phyloP scores from a whole-genome alignment of 345 rosid species.

The Salix udensis region DNA sequence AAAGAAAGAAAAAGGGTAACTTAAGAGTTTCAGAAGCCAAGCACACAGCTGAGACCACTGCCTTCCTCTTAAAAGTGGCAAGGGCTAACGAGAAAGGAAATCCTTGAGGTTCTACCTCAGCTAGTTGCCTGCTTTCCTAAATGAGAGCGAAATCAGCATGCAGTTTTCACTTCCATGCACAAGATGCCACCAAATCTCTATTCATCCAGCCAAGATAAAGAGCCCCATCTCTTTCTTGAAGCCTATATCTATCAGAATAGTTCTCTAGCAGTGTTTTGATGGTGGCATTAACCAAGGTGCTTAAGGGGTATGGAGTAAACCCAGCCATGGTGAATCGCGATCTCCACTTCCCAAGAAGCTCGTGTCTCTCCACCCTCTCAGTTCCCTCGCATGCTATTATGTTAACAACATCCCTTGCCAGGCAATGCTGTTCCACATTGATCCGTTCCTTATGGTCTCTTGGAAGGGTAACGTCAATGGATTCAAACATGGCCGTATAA shows the following conservation, averaged over 20 bases:
- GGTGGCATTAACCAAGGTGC: slow-evolving; percentile 67
- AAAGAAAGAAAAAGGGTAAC: neutral
- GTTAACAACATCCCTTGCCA: slow-evolving; percentile 82
- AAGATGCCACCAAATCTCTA: slow-evolving; percentile 78
- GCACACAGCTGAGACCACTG: neutral
- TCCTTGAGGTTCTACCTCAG: neutral
- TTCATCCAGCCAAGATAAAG: slow-evolving; percentile 84
- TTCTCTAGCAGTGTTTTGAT: slow-evolving; percentile 62
- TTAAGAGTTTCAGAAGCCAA: neutral
- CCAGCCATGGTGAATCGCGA: slow-evolving; percentile 80
- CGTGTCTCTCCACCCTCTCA: slow-evolving; percentile 82
- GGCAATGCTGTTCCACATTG: slow-evolving; percentile 84
- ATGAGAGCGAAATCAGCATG: neutral
- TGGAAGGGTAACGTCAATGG: slow-evolving; percentile 66
- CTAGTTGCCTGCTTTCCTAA: neutral
- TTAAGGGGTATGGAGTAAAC: slow-evolving; percentile 66
- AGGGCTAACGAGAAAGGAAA: neutral
- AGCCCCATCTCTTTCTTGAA: slow-evolving; percentile 77
- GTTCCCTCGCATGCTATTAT: slow-evolving; percentile 84
- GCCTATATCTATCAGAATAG: slow-evolving; percentile 54
- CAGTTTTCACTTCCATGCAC: slow-evolving; percentile 73
- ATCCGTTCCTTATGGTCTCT: slow-evolving; percentile 76
- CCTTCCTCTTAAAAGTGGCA: neutral
- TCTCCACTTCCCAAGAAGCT: slow-evolving; percentile 84
- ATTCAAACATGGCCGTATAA: slow-evolving; percentile 86